phyloP scores from a whole-genome alignment of 2,329 filamentous ascomycete genomes.

The Catunica adiposa region DNA sequence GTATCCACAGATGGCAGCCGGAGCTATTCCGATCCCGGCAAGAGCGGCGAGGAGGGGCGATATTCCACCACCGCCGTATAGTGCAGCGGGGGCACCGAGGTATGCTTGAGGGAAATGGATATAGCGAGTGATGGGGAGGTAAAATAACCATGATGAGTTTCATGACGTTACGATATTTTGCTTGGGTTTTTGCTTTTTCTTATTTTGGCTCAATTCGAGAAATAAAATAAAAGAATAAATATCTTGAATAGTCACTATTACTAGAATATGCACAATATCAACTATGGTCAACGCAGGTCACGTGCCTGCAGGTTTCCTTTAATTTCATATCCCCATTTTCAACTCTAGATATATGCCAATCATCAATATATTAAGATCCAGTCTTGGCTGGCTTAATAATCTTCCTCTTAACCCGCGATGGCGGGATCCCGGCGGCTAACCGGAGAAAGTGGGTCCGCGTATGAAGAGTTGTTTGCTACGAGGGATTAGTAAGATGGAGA shows the following conservation, averaged over 20 bases:
- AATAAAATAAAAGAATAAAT: too few relatives aligned
- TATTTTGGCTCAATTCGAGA: too few relatives aligned
- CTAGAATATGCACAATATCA: too few relatives aligned
- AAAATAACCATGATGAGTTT: neutral
- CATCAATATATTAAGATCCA: neutral
- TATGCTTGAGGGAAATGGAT: too few relatives aligned
- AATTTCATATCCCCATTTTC: too few relatives aligned
- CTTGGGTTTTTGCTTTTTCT: too few relatives aligned
- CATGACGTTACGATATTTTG: neutral
- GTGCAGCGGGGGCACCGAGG: neutral
- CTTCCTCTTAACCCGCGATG: neutral
- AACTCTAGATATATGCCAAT: too few relatives aligned
- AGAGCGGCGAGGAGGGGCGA: neutral
- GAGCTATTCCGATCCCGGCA: constrained; percentile 3
- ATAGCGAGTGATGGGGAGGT: neutral
- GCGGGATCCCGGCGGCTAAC: too few relatives aligned
- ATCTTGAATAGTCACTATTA: too few relatives aligned
- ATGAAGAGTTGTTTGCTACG: neutral
- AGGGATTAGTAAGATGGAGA: neutral
- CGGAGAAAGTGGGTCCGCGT: neutral
- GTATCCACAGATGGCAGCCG: neutral
- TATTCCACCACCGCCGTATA: constrained; percentile 4
- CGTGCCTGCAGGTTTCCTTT: too few relatives aligned
- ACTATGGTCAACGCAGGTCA: too few relatives aligned
- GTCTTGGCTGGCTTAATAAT: neutral